These are phyloP conservation scores for Fusarium staphyleae DNA, from an alignment of 2,329 filamentous ascomycete genomes.

Conservation along the genomic window DNA sequence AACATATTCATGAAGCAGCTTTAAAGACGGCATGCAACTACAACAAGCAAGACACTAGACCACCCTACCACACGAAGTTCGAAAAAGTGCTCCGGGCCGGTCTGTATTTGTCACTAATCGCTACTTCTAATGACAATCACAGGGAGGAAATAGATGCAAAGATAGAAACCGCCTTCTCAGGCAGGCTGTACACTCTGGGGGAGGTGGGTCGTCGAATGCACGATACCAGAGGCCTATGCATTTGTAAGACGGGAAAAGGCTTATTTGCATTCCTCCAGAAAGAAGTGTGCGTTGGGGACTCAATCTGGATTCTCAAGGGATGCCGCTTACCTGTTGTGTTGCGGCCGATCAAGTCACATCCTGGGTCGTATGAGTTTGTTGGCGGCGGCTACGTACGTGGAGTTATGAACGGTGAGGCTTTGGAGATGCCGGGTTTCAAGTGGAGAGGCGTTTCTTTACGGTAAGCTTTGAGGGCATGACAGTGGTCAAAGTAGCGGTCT, in stretches of 20 bases:
- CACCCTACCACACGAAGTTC: not conserved
- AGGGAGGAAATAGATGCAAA: rapidly evolving
- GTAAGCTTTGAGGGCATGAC: too few species aligned
- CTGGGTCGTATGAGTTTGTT: not conserved
- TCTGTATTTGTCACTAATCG: rapidly evolving
- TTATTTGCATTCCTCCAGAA: not conserved
- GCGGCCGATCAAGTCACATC: not conserved
- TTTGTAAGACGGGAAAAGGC: not conserved
- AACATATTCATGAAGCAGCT: not conserved
- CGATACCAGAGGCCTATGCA: not conserved
- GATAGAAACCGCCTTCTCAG: rapidly evolving
- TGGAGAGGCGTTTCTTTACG: not conserved
- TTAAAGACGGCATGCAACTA: not conserved
- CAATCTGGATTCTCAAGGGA: not conserved
- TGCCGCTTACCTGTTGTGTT: not conserved
- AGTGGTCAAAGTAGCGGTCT: too few species aligned
- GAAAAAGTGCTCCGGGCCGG: rapidly evolving
- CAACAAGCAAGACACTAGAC: not conserved
- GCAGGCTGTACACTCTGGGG: rapidly evolving
- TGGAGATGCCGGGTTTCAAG: not conserved
- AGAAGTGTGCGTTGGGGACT: not conserved
- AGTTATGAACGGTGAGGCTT: not conserved
- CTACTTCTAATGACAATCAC: rapidly evolving
- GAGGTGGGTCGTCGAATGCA: rapidly evolving
- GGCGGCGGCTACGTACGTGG: not conserved